Conservation (phyloP, 2,329 filamentous ascomycete genomes). For the Claviceps sp. region DNA sequence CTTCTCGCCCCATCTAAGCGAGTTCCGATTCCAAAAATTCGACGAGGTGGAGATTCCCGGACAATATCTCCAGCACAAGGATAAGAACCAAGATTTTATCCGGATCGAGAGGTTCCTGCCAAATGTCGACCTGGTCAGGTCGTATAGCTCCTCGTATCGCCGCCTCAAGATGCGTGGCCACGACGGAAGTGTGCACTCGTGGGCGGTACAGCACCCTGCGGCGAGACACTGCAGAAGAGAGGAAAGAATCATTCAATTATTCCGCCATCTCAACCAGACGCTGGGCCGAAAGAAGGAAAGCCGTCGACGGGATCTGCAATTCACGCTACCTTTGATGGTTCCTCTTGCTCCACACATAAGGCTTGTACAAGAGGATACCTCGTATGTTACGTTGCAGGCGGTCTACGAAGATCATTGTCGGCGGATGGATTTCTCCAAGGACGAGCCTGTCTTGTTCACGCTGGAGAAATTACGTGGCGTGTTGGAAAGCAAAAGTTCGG, state of each 20-base stretch:
- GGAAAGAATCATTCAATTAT: conserved; percentile 88
- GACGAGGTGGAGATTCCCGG: conserved; percentile 97
- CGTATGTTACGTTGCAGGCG: conserved; percentile 85
- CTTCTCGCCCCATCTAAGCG: conserved; percentile 83
- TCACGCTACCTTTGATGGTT: conserved; percentile 91
- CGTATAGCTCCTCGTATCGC: conserved; percentile 81
- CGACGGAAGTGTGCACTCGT: conserved; percentile 92
- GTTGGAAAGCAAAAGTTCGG: conserved; percentile 50
- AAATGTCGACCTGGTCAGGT: conserved; percentile 83
- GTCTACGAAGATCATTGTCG: conserved; percentile 96
- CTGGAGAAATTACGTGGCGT: conserved; percentile 85
- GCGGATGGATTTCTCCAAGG: conserved; percentile 74
- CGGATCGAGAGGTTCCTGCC: conserved; percentile 94
- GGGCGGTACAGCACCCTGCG: conserved; percentile 91
- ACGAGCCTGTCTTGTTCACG: conserved; percentile 87
- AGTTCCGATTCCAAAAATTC: conserved; percentile 95
- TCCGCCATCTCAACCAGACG: conserved; percentile 92
- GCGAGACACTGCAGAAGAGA: conserved; percentile 85
- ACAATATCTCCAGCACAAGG: conserved; percentile 92
- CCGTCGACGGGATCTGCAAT: conserved; percentile 82
- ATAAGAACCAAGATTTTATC: conserved; percentile 98
- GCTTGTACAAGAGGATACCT: conserved; percentile 88
- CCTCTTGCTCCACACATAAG: conserved; percentile 89
- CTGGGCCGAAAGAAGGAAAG: conserved; percentile 90
- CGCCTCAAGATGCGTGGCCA: conserved; percentile 92